phyloP scores from a whole-genome alignment of 2,329 filamentous ascomycete genomes.

The Zymoseptoria brevis region DNA sequence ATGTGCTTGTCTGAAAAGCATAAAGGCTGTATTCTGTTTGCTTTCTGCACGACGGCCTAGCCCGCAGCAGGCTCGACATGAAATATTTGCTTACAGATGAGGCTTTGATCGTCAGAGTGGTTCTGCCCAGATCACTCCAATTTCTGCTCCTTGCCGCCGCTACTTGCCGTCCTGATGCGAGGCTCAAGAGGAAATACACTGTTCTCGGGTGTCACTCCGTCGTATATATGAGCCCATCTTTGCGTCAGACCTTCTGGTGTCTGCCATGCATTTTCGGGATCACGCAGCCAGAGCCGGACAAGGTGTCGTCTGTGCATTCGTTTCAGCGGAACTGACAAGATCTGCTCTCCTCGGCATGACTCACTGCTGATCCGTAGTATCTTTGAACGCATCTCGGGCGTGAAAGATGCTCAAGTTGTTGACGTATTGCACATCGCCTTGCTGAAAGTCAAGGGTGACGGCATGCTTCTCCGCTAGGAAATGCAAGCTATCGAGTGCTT shows the following conservation, averaged over 20 bases:
- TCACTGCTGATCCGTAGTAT: conserved; percentile 34
- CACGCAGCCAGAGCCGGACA: conserved; percentile 41
- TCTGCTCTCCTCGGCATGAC: conserved; percentile 6
- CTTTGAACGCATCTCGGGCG: conserved; percentile 40
- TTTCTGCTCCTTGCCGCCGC: neutral
- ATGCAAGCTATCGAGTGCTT: conserved; percentile 41
- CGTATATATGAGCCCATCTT: conserved; percentile 49
- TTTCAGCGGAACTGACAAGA: neutral
- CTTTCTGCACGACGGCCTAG: neutral
- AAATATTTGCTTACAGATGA: neutral
- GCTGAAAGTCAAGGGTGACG: conserved; percentile 33
- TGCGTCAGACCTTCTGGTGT: conserved; percentile 33
- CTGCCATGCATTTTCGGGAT: conserved; percentile 40
- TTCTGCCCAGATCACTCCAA: neutral
- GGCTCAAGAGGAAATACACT: conserved; percentile 52
- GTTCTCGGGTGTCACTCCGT: conserved; percentile 43
- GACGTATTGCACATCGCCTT: conserved; percentile 43
- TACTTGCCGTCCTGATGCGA: conserved; percentile 32
- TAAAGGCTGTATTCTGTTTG: neutral
- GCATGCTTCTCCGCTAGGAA: conserved; percentile 35
- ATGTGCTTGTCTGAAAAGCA: neutral
- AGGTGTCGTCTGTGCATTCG: conserved; percentile 32
- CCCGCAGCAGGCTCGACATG: neutral
- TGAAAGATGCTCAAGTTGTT: conserved; percentile 48
- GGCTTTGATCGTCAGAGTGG: neutral